phyloP scores from a whole-genome alignment of 768 basidiomycete species.

The Leccinum subgranulosum region DNA sequence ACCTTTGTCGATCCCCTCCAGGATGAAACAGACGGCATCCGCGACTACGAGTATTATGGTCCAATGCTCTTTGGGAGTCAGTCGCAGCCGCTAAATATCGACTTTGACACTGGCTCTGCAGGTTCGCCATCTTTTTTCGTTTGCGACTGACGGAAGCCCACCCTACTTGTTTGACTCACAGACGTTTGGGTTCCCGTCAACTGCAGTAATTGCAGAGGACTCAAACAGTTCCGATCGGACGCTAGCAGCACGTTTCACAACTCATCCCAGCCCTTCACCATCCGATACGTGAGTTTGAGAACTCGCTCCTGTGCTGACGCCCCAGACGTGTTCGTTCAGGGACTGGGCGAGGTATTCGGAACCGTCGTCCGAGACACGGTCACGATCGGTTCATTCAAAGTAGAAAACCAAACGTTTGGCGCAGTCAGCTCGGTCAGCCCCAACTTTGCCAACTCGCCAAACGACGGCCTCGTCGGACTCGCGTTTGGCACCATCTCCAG shows the following conservation, averaged over 20 bases:
- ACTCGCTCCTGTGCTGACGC: slow-evolving; percentile 6
- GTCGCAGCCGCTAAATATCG: slow-evolving; percentile 48
- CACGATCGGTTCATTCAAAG: slow-evolving; percentile 41
- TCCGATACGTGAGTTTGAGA: slow-evolving; percentile 41
- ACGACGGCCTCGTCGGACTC: slow-evolving; percentile 57
- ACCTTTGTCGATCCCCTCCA: slow-evolving; percentile 27
- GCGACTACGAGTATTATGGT: slow-evolving; percentile 49
- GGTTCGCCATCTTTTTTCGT: slow-evolving; percentile 5
- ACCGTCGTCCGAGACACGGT: slow-evolving; percentile 50
- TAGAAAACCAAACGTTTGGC: slow-evolving; percentile 54
- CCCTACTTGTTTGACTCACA: slow-evolving; percentile 16
- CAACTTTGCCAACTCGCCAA: slow-evolving; percentile 53
- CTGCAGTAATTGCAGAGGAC: slow-evolving; percentile 39
- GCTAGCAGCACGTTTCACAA: slow-evolving; percentile 42
- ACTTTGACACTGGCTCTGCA: slow-evolving; percentile 64
- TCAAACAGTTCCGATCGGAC: slow-evolving; percentile 34
- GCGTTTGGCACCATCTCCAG: slow-evolving; percentile 57
- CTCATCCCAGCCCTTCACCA: slow-evolving; percentile 31
- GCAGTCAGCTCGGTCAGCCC: slow-evolving; percentile 41
- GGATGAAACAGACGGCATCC: slow-evolving; percentile 36
- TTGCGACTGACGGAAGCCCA: neutral
- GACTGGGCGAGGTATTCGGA: slow-evolving; percentile 51
- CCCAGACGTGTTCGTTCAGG: slow-evolving; percentile 31
- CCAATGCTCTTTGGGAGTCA: slow-evolving; percentile 51
- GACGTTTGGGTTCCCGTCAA: slow-evolving; percentile 57